Evolutionary conservation across 805 yeast species (phyloP).

Genomic region (Wickerhamomyces strasburgensis): DNA sequence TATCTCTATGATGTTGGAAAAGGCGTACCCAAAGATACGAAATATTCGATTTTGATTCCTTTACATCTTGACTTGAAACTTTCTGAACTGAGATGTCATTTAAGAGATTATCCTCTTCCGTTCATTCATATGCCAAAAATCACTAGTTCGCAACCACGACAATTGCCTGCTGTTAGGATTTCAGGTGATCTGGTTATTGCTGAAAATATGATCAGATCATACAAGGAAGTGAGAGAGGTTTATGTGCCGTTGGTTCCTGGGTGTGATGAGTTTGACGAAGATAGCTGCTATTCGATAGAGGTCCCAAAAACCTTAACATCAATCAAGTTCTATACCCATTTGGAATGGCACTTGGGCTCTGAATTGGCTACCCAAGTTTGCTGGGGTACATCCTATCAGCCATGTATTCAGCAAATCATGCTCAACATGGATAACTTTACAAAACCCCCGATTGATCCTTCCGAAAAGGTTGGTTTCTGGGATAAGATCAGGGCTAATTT

Average conservation of each 20-base stretch:
- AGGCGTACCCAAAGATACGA: conserved; percentile 69
- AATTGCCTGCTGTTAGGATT: conserved; percentile 31
- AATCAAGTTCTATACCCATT: conserved; percentile 63
- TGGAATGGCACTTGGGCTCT: conserved; percentile 52
- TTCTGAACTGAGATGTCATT: conserved; percentile 59
- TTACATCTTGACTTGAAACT: conserved; percentile 49
- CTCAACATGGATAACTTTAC: conserved; percentile 75
- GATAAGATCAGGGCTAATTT: conserved; percentile 74
- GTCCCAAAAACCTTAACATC: conserved; percentile 76
- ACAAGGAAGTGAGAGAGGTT: conserved; percentile 52
- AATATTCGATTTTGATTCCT: conserved; percentile 68
- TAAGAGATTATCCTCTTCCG: conserved; percentile 87
- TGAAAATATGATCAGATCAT: conserved; percentile 52
- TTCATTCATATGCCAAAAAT: conserved; percentile 63
- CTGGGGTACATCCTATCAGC: conserved; percentile 84
- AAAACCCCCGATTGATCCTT: conserved; percentile 86
- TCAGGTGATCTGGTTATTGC: conserved; percentile 64
- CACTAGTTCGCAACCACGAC: conserved; percentile 24
- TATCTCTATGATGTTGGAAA: conserved; percentile 73
- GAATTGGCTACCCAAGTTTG: conserved; percentile 57
- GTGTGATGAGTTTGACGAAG: conserved; percentile 31
- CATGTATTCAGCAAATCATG: conserved; percentile 78
- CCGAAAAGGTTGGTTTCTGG: conserved; percentile 86
- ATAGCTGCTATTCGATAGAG: conserved; percentile 46
- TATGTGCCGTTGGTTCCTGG: conserved; percentile 59